Evolutionary conservation across 768 basidiomycete genomes (phyloP).

Genomic region (Lactarius hatsudake): DNA sequence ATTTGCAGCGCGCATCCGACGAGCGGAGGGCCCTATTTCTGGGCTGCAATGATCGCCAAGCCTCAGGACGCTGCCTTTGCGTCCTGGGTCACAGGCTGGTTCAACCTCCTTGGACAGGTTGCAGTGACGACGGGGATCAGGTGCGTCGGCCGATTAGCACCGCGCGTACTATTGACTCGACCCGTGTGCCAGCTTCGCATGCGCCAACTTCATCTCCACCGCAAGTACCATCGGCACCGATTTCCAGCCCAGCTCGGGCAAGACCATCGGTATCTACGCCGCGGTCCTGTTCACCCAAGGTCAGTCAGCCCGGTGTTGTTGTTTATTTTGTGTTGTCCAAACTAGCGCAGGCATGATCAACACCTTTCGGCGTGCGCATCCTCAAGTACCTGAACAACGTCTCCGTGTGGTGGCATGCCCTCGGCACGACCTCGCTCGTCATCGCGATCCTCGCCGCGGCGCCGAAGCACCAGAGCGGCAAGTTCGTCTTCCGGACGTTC

Average conservation of each 20-base stretch:
- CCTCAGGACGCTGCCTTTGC: slow-evolving; percentile 58
- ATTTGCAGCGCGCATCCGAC: slow-evolving; percentile 64
- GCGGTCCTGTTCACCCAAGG: slow-evolving; percentile 66
- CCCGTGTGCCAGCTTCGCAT: slow-evolving; percentile 48
- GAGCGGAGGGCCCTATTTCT: slow-evolving; percentile 74
- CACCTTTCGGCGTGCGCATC: slow-evolving; percentile 66
- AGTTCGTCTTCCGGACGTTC: slow-evolving; percentile 69
- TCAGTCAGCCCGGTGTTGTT: too few species aligned
- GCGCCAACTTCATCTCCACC: slow-evolving; percentile 67
- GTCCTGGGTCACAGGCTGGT: slow-evolving; percentile 77
- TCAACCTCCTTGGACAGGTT: slow-evolving; percentile 72
- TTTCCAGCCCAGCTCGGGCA: slow-evolving; percentile 56
- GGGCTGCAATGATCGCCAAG: slow-evolving; percentile 73
- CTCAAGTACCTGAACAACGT: slow-evolving; percentile 68
- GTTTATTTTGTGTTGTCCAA: too few species aligned
- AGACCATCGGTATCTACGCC: slow-evolving; percentile 66
- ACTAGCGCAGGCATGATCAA: slow-evolving; percentile 53
- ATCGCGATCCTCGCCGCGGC: slow-evolving; percentile 71
- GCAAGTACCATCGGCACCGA: slow-evolving; percentile 54
- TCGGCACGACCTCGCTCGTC: slow-evolving; percentile 64
- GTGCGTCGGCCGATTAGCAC: slow-evolving; percentile 32
- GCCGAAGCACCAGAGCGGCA: slow-evolving; percentile 62
- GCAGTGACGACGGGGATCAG: slow-evolving; percentile 75
- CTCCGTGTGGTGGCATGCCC: slow-evolving; percentile 71
- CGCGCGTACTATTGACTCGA: neutral